Percentiles rank a stretch among this genome's conserved stretches.
Conservation (phyloP, 2,329 filamentous ascomycete species). For the Beauveria caledonica region DNA sequence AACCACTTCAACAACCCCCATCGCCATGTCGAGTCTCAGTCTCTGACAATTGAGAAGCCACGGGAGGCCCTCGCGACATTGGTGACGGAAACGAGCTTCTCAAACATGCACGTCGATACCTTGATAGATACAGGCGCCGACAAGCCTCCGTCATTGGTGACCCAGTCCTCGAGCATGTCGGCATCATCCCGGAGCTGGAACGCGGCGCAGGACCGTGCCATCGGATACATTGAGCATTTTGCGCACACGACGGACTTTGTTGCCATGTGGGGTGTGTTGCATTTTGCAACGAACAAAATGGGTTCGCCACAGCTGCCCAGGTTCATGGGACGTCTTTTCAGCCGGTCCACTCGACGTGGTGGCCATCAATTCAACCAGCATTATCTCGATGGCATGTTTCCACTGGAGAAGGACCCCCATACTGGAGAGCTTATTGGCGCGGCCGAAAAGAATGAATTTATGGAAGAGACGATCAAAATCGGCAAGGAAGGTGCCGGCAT, state of each 20-base stretch:
- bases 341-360: constrained; percentile 38
- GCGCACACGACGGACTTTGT: constrained; percentile 68
- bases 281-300: constrained; percentile 47
- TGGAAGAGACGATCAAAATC: constrained; percentile 47
- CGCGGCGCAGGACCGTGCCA: constrained; percentile 39
- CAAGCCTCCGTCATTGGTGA: constrained; percentile 13
- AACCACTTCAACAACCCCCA: constrained; percentile 78
- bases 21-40: constrained; percentile 39
- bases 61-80: constrained; percentile 25
- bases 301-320: constrained; percentile 41
- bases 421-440: constrained; percentile 35
- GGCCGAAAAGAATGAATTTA: constrained; percentile 47
- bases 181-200: constrained; percentile 28
- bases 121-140: constrained; percentile 16
- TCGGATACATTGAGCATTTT: constrained; percentile 73
- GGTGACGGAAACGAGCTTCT: constrained; percentile 29
- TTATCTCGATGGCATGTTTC: constrained; percentile 55
- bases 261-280: constrained; percentile 63
- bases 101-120: constrained; percentile 16
- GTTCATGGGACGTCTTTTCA: constrained; percentile 55
- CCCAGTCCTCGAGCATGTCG: constrained; percentile 22
- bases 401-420: constrained; percentile 34
- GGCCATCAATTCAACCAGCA: constrained; percentile 55
- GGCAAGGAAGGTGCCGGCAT: constrained; percentile 36
- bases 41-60: constrained; percentile 25